Percentiles rank a stretch among this genome's conserved stretches.
These are phyloP conservation scores for Phoenix roebelenii DNA, from an alignment of 176 grass and related monocot species.

Conservation along the genomic window DNA sequence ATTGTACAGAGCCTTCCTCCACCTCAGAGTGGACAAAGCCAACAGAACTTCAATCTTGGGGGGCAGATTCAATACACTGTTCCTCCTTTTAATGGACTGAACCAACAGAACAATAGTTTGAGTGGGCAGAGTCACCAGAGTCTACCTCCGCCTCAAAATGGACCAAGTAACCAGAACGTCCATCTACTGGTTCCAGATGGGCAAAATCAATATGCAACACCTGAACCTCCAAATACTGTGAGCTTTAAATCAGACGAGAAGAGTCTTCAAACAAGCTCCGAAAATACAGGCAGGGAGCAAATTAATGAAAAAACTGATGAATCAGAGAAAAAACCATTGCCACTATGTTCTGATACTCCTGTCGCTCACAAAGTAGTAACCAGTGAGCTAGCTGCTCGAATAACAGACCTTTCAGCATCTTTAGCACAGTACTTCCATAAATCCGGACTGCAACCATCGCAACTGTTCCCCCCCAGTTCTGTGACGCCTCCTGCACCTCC, in stretches of 20 bases:
- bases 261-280: too few species aligned
- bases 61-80: constrained; percentile 8
- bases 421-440: constrained; percentile 63
- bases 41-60: neutral
- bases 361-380: constrained; percentile 40
- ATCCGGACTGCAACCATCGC: constrained; percentile 36
- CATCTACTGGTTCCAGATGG: constrained; percentile 25
- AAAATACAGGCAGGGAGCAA: neutral
- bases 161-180: constrained; percentile 27
- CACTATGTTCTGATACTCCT: constrained; percentile 19
- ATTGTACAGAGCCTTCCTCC: constrained; percentile 35
- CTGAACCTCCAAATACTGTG: constrained; percentile 24
- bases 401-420: constrained; percentile 55
- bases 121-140: constrained; percentile 20
- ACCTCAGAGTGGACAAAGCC: constrained; percentile 12
- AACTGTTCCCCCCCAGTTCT: constrained; percentile 27
- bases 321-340: constrained; percentile 6
- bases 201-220: constrained; percentile 29
- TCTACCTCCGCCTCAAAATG: constrained; percentile 25
- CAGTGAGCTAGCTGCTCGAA: constrained; percentile 46
- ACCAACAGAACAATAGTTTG: constrained; percentile 21
- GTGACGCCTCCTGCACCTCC: constrained; percentile 13
- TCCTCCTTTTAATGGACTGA: constrained; percentile 19
- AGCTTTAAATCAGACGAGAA: constrained; percentile 31
- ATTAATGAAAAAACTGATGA: neutral